A percentile compares a stretch with the other conserved stretches of the same genome.
Conservation (phyloP, 2,329 filamentous ascomycete genomes). For the Neofusicoccum parvum region DNA sequence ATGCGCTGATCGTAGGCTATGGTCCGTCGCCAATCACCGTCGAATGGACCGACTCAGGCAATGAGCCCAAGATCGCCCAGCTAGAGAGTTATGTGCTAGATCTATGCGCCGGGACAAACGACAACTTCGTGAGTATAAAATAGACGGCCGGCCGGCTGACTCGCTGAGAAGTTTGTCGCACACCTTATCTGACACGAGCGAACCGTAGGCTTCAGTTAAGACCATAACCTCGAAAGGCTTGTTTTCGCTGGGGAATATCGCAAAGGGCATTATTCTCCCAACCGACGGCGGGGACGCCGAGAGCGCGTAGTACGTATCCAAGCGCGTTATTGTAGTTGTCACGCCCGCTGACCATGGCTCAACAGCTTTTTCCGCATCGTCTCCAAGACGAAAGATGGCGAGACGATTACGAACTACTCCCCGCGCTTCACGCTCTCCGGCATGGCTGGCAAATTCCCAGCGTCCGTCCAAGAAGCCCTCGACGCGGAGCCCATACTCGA, state of each 20-base stretch:
- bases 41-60: constrained; percentile 59
- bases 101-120: constrained; percentile 63
- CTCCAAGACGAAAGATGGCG: constrained; percentile 56
- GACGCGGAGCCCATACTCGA: constrained; percentile 3
- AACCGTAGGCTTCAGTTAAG: constrained; percentile 21
- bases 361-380: constrained; percentile 50
- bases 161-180: background rate
- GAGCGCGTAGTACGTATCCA: constrained; percentile 27
- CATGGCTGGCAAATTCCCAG: constrained; percentile 64
- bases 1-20: constrained; percentile 49
- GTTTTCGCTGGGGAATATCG: constrained; percentile 44
- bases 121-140: constrained; percentile 45
- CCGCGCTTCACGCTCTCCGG: constrained; percentile 64
- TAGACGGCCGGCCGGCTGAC: background rate
- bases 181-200: background rate
- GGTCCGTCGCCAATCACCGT: constrained; percentile 50
- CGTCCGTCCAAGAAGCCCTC: constrained; percentile 44
- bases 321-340: background rate
- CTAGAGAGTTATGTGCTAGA: constrained; percentile 60
- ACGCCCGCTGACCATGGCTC: constrained; percentile 22
- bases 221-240: constrained; percentile 30
- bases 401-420: constrained; percentile 62
- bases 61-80: constrained; percentile 52
- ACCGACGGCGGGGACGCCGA: constrained; percentile 42
- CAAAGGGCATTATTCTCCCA: constrained; percentile 49